Evolutionary conservation across 192 early-diverging fungal genomes (phyloP).

Genomic region (Coemansia javaensis): DNA sequence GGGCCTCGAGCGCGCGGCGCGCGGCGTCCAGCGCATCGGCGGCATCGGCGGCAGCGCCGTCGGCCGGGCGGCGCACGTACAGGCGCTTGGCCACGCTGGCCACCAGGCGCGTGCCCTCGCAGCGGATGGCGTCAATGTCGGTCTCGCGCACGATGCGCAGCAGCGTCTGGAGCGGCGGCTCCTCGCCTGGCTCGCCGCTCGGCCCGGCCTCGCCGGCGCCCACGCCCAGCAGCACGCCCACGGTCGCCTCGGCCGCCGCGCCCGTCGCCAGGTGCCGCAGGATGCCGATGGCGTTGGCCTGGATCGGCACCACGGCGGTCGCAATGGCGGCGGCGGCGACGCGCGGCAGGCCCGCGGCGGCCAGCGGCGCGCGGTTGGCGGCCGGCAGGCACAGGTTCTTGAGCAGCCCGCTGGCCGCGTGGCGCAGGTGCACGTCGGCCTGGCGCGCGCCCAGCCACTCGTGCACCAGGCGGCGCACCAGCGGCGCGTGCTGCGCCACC

Average conservation of each 20-base stretch:
- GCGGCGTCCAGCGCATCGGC: neutral
- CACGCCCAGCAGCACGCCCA: slow-evolving; percentile 6
- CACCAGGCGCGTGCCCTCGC: slow-evolving; percentile 42
- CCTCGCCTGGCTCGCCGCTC: no score
- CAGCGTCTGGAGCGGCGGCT: slow-evolving; percentile 15
- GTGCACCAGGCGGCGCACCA: slow-evolving; percentile 52
- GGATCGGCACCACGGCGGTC: slow-evolving; percentile 41
- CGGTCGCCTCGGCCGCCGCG: neutral
- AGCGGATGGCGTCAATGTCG: slow-evolving; percentile 45
- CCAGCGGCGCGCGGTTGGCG: slow-evolving; percentile 13
- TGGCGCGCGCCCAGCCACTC: slow-evolving; percentile 47
- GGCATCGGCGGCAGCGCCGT: no score
- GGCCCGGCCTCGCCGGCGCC: neutral
- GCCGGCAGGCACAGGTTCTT: slow-evolving; percentile 63
- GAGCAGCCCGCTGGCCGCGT: slow-evolving; percentile 62
- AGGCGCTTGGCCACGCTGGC: slow-evolving; percentile 19
- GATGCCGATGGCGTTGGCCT: slow-evolving; percentile 42
- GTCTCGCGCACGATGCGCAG: slow-evolving; percentile 16
- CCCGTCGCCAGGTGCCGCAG: slow-evolving; percentile 26
- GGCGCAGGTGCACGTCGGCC: slow-evolving; percentile 43
- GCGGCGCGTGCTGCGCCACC: slow-evolving; percentile 53
- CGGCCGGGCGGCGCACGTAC: slow-evolving; percentile 3
- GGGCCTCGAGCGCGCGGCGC: slow-evolving; percentile 2
- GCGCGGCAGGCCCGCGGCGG: slow-evolving; percentile 9
- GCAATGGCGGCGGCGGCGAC: slow-evolving; percentile 15